Percentiles rank a stretch among this genome's conserved stretches.
phyloP scores from a whole-genome alignment of 495 filamentous ascomycete species.

The Mytilinidion resinicola region DNA sequence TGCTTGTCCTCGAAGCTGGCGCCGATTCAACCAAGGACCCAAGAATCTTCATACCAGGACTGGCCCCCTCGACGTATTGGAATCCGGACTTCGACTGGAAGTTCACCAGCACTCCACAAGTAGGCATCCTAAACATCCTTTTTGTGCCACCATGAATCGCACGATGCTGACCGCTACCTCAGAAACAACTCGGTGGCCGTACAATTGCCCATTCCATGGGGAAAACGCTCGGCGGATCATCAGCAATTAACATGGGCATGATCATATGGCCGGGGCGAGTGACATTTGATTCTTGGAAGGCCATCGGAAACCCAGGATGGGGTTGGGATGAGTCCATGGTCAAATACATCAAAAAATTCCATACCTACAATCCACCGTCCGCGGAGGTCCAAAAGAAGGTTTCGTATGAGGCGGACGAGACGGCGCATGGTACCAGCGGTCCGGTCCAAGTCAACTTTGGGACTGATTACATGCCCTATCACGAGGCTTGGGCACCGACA shows the following conservation, averaged over 20 bases:
- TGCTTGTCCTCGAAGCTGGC: conserved; percentile 4
- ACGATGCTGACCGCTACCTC: background rate
- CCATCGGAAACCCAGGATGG: conserved; percentile 21
- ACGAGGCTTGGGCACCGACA: background rate
- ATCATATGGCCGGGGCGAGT: background rate
- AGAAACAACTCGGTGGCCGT: background rate
- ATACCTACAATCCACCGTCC: background rate
- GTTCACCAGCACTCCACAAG: background rate
- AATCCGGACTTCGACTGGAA: background rate
- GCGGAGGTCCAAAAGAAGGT: background rate
- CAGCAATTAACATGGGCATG: background rate
- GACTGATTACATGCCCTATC: background rate
- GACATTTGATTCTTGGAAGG: conserved; percentile 13
- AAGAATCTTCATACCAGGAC: background rate
- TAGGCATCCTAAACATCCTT: background rate
- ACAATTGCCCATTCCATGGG: background rate
- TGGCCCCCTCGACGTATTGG: background rate
- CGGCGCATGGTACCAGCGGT: background rate
- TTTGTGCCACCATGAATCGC: background rate
- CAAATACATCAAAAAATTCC: conserved; percentile 18
- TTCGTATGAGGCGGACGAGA: background rate
- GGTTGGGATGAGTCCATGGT: conserved; percentile 12
- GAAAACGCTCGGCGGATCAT: background rate
- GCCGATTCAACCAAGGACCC: background rate
- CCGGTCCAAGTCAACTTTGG: background rate